These are phyloP conservation scores for Metschnikowia lachancei DNA, from an alignment of 805 yeast species.

Conservation along the genomic window DNA sequence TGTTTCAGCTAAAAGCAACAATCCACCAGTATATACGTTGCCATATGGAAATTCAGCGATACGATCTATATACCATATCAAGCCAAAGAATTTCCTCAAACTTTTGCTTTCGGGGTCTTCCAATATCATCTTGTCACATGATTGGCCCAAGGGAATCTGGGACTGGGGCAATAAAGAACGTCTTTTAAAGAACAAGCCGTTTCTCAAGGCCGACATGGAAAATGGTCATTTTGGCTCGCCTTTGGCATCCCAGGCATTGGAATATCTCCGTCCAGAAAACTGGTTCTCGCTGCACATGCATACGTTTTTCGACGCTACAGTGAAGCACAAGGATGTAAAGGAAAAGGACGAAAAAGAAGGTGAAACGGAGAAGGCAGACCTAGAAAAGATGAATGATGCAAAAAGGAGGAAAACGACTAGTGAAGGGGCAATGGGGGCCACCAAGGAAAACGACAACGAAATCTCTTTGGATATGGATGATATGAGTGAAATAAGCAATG, in stretches of 20 bases:
- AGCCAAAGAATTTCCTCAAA: conserved; percentile 61
- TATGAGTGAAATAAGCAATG: background rate
- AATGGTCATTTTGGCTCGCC: conserved; percentile 70
- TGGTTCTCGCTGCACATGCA: conserved; percentile 95
- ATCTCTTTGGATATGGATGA: conserved; percentile 11
- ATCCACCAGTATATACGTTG: conserved; percentile 20
- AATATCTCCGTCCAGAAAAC: conserved; percentile 53
- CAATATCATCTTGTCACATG: conserved; percentile 75
- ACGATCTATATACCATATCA: conserved; percentile 69
- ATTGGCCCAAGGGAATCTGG: conserved; percentile 88
- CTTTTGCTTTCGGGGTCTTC: conserved; percentile 41
- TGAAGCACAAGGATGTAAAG: conserved; percentile 35
- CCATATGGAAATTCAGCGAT: conserved; percentile 50
- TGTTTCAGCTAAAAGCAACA: conserved; percentile 9
- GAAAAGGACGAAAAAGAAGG: conserved; percentile 11
- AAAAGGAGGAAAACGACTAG: conserved; percentile 4
- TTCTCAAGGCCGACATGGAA: conserved; percentile 61
- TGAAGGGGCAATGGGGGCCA: conserved; percentile 3
- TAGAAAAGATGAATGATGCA: conserved; percentile 1
- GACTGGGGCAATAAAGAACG: conserved; percentile 54
- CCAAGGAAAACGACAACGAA: conserved; percentile 15
- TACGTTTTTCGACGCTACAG: conserved; percentile 61
- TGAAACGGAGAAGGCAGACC: background rate
- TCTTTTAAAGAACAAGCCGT: conserved; percentile 61
- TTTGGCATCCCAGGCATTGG: conserved; percentile 53